Evolutionary conservation across 2,329 filamentous ascomycete species (phyloP).

Genomic region (Scedosporium boydii): DNA sequence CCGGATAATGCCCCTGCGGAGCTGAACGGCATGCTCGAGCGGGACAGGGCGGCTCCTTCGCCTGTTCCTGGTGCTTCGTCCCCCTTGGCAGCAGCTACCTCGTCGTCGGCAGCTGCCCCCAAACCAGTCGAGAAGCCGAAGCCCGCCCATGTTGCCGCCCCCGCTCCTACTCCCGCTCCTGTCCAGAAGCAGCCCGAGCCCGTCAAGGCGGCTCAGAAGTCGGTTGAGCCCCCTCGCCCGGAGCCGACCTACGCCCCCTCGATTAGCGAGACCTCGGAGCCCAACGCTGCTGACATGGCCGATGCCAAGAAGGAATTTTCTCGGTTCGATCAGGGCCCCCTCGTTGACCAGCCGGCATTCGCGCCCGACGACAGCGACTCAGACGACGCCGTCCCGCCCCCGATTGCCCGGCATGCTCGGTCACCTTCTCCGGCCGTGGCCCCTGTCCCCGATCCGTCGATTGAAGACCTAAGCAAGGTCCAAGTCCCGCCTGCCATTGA

Average conservation of each 20-base stretch:
- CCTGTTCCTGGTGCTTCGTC: slow-evolving; percentile 17
- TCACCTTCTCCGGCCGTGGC: slow-evolving; percentile 16
- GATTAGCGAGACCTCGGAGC: slow-evolving; percentile 41
- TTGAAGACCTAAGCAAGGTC: slow-evolving; percentile 16
- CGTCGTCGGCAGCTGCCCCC: slow-evolving; percentile 14
- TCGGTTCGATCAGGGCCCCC: slow-evolving; percentile 79
- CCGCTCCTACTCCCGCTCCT: slow-evolving; percentile 13
- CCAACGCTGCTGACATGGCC: slow-evolving; percentile 48
- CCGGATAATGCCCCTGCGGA: slow-evolving; percentile 43
- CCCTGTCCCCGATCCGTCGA: slow-evolving; percentile 18
- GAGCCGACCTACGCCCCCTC: slow-evolving; percentile 34
- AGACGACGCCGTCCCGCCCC: slow-evolving; percentile 40
- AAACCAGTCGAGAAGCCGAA: slow-evolving; percentile 11
- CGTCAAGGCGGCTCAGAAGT: neutral
- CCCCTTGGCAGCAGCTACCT: slow-evolving; percentile 14
- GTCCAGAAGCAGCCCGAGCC: slow-evolving; percentile 11
- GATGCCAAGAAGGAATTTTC: slow-evolving; percentile 53
- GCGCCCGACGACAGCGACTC: slow-evolving; percentile 48
- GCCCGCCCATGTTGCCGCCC: neutral
- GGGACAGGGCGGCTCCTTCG: slow-evolving; percentile 19
- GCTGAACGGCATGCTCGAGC: slow-evolving; percentile 39
- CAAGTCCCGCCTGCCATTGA: slow-evolving; percentile 45
- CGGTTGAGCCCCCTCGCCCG: slow-evolving; percentile 9
- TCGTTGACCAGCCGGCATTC: slow-evolving; percentile 80
- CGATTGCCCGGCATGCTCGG: slow-evolving; percentile 35